Conservation (phyloP, 345 rosid species). For the Eucalyptus dawsonii region DNA sequence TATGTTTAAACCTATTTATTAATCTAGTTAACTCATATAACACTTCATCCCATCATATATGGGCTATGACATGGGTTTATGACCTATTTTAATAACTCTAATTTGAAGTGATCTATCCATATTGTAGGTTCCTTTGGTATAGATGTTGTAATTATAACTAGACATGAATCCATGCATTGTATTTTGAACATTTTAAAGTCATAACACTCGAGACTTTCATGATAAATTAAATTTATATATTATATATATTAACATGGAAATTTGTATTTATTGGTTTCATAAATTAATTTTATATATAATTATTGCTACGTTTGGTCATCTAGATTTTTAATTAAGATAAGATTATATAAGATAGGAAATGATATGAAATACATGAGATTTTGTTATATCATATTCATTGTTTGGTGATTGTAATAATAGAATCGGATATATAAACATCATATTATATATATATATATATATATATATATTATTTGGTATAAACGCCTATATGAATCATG, state of each 20-base stretch:
- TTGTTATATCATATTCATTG: accelerated
- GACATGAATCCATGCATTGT: not conserved
- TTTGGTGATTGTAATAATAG: too few species aligned
- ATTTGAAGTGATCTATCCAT: not conserved
- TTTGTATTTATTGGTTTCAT: not conserved
- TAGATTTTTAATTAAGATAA: too few species aligned
- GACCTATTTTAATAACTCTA: not conserved
- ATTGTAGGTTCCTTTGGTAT: not conserved
- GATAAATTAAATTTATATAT: not conserved
- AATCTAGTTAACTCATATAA: too few species aligned
- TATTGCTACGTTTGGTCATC: accelerated
- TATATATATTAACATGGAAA: not conserved
- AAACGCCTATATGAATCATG: too few species aligned
- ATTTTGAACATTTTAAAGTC: not conserved
- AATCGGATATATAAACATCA: accelerated
- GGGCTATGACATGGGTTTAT: too few species aligned
- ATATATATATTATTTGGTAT: too few species aligned
- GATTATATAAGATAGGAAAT: too few species aligned
- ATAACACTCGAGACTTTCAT: not conserved
- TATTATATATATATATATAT: too few species aligned
- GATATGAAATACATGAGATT: too few species aligned
- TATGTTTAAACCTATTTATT: too few species aligned
- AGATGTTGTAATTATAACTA: too few species aligned
- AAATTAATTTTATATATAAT: not conserved
- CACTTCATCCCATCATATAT: too few species aligned